Conservation (phyloP, 208 protist species). For the Trypanosoma vivax region DNA sequence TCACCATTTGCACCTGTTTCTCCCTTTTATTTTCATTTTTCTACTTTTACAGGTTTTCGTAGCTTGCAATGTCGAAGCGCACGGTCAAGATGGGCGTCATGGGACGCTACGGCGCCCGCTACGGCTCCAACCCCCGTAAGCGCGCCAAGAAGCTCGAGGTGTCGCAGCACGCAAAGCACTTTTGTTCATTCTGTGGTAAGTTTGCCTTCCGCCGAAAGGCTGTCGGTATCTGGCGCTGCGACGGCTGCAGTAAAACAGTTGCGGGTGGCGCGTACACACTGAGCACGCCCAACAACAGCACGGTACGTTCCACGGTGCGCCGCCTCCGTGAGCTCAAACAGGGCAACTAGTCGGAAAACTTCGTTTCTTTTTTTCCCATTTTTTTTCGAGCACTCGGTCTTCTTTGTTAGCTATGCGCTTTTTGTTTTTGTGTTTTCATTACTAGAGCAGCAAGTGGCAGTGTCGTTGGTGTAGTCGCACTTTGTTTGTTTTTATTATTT, state of each 20-base stretch:
- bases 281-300: constrained; percentile 93
- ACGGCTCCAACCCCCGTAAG: constrained; percentile 99
- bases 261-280: constrained; percentile 98
- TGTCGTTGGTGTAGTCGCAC: no score
- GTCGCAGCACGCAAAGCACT: constrained; percentile 97
- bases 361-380: constrained; percentile 8
- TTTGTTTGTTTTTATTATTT: no score
- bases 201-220: constrained; percentile 94
- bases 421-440: constrained; percentile 1
- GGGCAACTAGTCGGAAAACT: constrained; percentile 3
- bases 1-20: constrained; percentile 13
- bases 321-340: constrained; percentile 95
- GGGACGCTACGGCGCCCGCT: constrained; percentile 99
- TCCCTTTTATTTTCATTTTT: constrained; percentile 17
- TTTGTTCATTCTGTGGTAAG: constrained; percentile 99
- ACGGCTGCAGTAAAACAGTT: constrained; percentile 94
- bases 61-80: constrained; percentile 91
- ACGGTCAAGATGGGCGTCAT: constrained; percentile 99
- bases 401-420: constrained; percentile 11
- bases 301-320: constrained; percentile 96
- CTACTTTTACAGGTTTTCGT: constrained; percentile 4
- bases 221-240: constrained; percentile 99
- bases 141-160: constrained; percentile 99
- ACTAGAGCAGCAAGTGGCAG: no score
- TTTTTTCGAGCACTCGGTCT: constrained; percentile 1